Percentiles rank a stretch among this genome's conserved stretches.
phyloP scores from a whole-genome alignment of 495 filamentous ascomycete genomes.

The Sordaria brevicollis region DNA sequence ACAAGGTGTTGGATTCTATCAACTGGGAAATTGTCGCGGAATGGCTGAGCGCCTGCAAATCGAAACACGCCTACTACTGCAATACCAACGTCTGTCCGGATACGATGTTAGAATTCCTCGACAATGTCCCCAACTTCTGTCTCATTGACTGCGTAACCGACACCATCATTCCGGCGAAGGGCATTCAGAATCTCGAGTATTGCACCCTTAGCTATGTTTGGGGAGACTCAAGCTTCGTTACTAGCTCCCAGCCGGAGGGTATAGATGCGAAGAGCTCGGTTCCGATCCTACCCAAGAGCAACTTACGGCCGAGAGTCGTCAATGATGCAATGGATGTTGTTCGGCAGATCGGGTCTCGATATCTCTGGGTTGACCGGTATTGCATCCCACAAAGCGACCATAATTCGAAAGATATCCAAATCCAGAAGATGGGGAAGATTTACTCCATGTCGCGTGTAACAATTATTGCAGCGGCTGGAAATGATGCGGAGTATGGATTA shows the following conservation, averaged over 20 bases:
- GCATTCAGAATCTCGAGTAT: background rate
- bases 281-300: background rate
- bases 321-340: background rate
- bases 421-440: background rate
- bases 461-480: background rate
- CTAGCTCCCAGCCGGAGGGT: background rate
- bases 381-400: constrained; percentile 4
- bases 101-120: too few relatives aligned
- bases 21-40: background rate
- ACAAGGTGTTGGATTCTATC: background rate
- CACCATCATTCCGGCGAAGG: background rate
- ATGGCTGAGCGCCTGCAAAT: background rate
- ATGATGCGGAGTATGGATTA: background rate
- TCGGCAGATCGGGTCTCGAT: background rate
- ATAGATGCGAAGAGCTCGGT: background rate
- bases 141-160: background rate
- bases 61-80: background rate
- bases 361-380: constrained; percentile 8
- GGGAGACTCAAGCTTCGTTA: background rate
- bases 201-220: background rate
- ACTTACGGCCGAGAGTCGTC: background rate
- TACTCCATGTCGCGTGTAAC: background rate
- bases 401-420: background rate
- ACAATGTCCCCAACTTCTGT: background rate
- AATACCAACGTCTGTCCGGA: too few relatives aligned